Conservation (phyloP, 371 early-diverging fungal species). For the Catenaria anguillulae region DNA sequence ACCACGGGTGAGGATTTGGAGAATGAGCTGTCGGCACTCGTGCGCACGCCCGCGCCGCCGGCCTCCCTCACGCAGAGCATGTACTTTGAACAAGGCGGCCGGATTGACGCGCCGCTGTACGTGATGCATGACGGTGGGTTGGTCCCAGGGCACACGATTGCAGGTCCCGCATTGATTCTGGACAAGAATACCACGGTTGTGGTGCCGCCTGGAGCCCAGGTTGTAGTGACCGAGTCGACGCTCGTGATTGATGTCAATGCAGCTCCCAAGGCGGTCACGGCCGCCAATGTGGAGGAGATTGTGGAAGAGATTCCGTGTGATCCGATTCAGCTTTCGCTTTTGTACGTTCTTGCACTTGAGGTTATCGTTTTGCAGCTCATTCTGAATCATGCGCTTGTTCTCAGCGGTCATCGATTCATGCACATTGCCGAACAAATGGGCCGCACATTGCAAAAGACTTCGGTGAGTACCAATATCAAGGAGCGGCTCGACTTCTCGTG, state of each 20-base stretch:
- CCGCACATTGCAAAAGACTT: slow-evolving; percentile 78
- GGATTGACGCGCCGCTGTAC: slow-evolving; percentile 57
- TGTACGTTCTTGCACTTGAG: too few relatives aligned
- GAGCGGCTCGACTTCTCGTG: slow-evolving; percentile 93
- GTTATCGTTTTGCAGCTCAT: too few relatives aligned
- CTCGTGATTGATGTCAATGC: slow-evolving; percentile 42
- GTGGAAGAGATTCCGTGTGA: slow-evolving; percentile 20
- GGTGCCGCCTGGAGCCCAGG: slow-evolving; percentile 64
- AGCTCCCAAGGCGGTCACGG: background rate
- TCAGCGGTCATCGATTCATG: slow-evolving; percentile 93
- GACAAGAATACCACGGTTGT: slow-evolving; percentile 75
- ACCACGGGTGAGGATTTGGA: slow-evolving; percentile 18
- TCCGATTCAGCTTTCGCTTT: slow-evolving; percentile 76
- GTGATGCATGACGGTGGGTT: slow-evolving; percentile 34
- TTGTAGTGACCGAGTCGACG: slow-evolving; percentile 53
- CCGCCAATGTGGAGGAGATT: slow-evolving; percentile 30
- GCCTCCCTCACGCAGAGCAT: slow-evolving; percentile 25
- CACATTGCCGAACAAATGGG: slow-evolving; percentile 97
- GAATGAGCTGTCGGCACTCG: slow-evolving; percentile 25
- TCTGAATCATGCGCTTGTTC: too few relatives aligned
- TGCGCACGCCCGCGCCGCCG: slow-evolving; percentile 14
- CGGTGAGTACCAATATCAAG: slow-evolving; percentile 92
- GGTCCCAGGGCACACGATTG: slow-evolving; percentile 40
- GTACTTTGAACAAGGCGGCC: slow-evolving; percentile 66
- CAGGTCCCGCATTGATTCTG: slow-evolving; percentile 81